Evolutionary conservation across 352 stramenopile species (phyloP).

Genomic region (Pythium insidiosum): DNA sequence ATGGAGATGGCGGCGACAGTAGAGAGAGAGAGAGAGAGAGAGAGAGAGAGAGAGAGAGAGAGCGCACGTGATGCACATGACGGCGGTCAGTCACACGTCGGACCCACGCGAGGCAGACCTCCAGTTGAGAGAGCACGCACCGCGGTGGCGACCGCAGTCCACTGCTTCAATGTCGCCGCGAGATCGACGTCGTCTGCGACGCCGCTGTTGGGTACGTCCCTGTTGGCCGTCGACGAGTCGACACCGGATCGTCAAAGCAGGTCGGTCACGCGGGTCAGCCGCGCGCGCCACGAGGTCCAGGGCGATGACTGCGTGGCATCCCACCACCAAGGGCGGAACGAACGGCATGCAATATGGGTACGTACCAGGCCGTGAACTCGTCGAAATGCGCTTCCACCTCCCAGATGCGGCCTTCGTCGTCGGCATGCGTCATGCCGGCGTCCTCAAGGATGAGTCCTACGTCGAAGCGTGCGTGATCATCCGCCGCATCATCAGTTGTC

Average conservation of each 20-base stretch:
- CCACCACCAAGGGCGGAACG: not conserved
- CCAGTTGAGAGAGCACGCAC: no score
- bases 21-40: no score
- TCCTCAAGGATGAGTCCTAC: conserved; percentile 59
- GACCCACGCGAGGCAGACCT: no score
- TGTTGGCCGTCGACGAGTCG: conserved; percentile 10
- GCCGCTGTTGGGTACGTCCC: conserved; percentile 48
- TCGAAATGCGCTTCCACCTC: conserved; percentile 76
- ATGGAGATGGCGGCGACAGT: no score
- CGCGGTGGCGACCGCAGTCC: conserved; percentile 42
- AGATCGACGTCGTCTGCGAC: conserved; percentile 37
- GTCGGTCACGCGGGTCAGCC: no score
- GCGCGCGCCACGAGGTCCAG: not conserved
- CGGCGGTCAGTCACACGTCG: no score
- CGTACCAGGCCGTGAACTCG: conserved; percentile 57
- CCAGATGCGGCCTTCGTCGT: conserved; percentile 64
- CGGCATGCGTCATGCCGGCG: conserved; percentile 36
- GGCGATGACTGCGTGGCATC: no score
- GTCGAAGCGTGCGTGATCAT: no score
- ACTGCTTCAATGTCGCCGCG: conserved; percentile 39
- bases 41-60: no score
- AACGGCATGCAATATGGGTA: not conserved
- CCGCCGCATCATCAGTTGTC: no score
- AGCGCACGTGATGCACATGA: no score
- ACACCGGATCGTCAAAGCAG: no score